Evolutionary conservation across 768 basidiomycete species (phyloP), one percentile per base, ranked within the genome.

Genomic region (Arthromyces matolae): DNA sequence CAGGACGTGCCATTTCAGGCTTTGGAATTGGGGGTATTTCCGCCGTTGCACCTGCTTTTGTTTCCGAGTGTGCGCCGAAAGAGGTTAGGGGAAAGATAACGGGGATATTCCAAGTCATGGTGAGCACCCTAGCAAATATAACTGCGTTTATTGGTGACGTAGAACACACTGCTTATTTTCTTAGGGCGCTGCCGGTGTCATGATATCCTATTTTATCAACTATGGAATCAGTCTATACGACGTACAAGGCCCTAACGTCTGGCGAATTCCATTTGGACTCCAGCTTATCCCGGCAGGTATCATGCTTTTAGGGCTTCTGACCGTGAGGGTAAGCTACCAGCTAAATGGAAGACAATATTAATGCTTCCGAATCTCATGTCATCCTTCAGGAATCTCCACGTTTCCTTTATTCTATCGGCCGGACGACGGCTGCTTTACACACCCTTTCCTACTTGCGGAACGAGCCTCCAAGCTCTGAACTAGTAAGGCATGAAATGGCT

Each of bases 61-160:
- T 93, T 16, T 85, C 87, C 10, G 93, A 94, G 65, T 91, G 89
- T 64, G 76, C 84, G 1, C 93, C 92, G 7, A 93, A 91, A 61
- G 76, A 89, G 23, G 86, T 91, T 3, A 83, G 92, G 50, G 91
- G 90, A 8, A 76, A 86, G 32, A 87, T 92, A 55, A 91, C 88
- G 0, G 90, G 90, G 20, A 55, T 86, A 23, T 93, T 92, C 75
- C 91, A 93, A 62, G 80, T 93, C 62, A 84, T 90, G 80, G 89
- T 78, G 32, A n/a, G 65, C 39, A 23, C 18, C 32, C 8, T 33
- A 12, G 16, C n/a, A n/a, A n/a, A n/a, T n/a, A n/a, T n/a, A n/a
- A n/a, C n/a, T n/a, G n/a, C n/a, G n/a, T n/a, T n/a, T n/a, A n/a
- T n/a, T n/a, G n/a, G n/a, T n/a, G n/a, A n/a, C n/a, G n/a, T n/a